Evolutionary conservation across 495 filamentous ascomycete species (phyloP), one percentile per base, ranked within the genome.

Genomic region (Talaromyces wortmannii): DNA sequence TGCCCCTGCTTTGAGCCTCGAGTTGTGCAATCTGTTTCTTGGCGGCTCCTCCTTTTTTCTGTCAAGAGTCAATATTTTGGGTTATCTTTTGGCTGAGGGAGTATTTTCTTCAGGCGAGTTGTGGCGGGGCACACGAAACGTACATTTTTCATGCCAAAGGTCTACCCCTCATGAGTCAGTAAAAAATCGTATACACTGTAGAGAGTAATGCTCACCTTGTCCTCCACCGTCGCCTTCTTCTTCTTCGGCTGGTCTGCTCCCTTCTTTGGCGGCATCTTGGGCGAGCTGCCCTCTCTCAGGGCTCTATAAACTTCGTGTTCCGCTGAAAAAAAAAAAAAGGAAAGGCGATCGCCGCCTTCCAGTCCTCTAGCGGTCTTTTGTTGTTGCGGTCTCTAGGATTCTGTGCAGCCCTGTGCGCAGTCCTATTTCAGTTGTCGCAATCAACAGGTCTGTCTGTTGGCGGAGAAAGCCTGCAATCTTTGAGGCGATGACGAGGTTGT

Each of bases 101-200:
- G 42, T 31, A 2, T 46, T 46, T 44, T 5, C 4, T 52, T 17
- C 8, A 43, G 45, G 57, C 57, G 55, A 48, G 52, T 42, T 33
- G 49, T 57, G 61, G 52, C 49, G 56, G 31, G 50, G 61, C 17
- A 32, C 31, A 44, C 52, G 40, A 33, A 50, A 78, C 80, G 64
- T 73, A 86, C 83, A 67, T 98, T 98, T 78, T 98, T 98, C 92
- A 98, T 95, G 61, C 94, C 94, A 79, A 98, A 98, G 52, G 94
- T 96, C 80, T 76, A 44, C 56, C 3, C 17, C 16, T 32, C 73
- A 45, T 30, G 54, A 44, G 13, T 53, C 40, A 44, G 15, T 56
- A 23, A 51, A 67, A 61, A 70, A 61, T 52, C 43, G 32, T 40
- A 36, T 40, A 16, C 13, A 18, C 15, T 6, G 10, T 55, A 43